These are phyloP conservation scores for Leccinum boreale DNA, from an alignment of 768 basidiomycete genomes.

Conservation along the genomic window DNA sequence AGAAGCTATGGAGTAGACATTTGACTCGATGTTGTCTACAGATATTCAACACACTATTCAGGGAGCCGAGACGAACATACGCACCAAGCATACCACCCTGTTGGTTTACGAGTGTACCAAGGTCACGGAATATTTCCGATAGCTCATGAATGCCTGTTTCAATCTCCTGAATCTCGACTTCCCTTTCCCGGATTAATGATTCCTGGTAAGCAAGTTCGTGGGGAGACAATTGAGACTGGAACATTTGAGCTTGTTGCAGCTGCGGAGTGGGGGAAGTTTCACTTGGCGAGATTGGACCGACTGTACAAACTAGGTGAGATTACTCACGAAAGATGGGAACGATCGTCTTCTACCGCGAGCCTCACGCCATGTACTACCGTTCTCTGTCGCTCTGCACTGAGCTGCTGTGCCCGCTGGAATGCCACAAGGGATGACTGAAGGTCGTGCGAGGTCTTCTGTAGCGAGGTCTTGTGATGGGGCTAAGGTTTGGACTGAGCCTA, in stretches of 20 bases:
- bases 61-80: constrained; percentile 22
- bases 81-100: constrained; percentile 93
- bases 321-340: constrained; percentile 30
- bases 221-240: constrained; percentile 76
- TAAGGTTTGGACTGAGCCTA: constrained; percentile 26
- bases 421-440: constrained; percentile 85
- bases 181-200: constrained; percentile 76
- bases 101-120: constrained; percentile 91
- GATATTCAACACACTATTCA: not conserved
- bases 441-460: constrained; percentile 93
- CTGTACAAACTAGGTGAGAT: not conserved
- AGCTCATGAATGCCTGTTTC: constrained; percentile 96
- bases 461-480: constrained; percentile 77
- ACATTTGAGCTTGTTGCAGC: constrained; percentile 65
- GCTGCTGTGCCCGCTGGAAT: constrained; percentile 89
- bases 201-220: constrained; percentile 96
- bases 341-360: constrained; percentile 77
- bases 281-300: constrained; percentile 17
- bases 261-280: constrained; percentile 45
- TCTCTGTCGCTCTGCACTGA: constrained; percentile 86
- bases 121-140: constrained; percentile 92
- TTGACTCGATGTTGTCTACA: constrained; percentile 91
- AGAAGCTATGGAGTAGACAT: constrained; percentile 80
- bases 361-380: constrained; percentile 86
- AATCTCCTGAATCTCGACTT: constrained; percentile 92